Percentiles rank a stretch among this genome's conserved stretches.
Evolutionary conservation across 306 rosid genomes (phyloP).

Genomic region (Gynostemma pentaphyllum): DNA sequence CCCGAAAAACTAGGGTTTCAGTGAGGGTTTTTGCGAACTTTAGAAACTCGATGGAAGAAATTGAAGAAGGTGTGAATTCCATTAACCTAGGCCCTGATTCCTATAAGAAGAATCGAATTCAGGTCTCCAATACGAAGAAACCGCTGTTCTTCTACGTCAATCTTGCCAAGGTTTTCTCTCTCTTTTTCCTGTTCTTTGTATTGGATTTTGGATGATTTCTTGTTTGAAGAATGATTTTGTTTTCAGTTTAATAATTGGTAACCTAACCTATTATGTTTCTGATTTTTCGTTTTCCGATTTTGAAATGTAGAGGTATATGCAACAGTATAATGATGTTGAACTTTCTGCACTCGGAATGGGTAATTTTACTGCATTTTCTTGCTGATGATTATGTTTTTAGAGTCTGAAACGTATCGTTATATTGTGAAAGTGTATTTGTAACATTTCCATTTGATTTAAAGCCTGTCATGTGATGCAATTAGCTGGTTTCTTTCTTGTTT

Average conservation of each 20-base stretch:
- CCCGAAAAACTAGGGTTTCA: background rate
- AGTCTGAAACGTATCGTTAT: background rate
- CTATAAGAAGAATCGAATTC: constrained; percentile 36
- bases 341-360: constrained; percentile 48
- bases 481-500: background rate
- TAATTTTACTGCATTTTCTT: constrained; percentile 9
- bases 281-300: background rate
- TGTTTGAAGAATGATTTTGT: background rate
- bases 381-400: background rate
- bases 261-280: background rate
- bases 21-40: constrained; percentile 18
- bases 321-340: constrained; percentile 35
- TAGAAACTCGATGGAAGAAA: constrained; percentile 26
- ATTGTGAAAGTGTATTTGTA: background rate
- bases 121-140: constrained; percentile 37
- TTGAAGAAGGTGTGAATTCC: constrained; percentile 24
- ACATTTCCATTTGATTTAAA: background rate
- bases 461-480: background rate
- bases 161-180: constrained; percentile 24
- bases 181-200: background rate
- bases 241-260: background rate
- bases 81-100: constrained; percentile 14
- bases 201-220: background rate
- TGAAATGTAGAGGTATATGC: constrained; percentile 36
- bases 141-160: constrained; percentile 42